Evolutionary conservation across 345 rosid genomes (phyloP).

Genomic region (Hibiscus trionum): DNA sequence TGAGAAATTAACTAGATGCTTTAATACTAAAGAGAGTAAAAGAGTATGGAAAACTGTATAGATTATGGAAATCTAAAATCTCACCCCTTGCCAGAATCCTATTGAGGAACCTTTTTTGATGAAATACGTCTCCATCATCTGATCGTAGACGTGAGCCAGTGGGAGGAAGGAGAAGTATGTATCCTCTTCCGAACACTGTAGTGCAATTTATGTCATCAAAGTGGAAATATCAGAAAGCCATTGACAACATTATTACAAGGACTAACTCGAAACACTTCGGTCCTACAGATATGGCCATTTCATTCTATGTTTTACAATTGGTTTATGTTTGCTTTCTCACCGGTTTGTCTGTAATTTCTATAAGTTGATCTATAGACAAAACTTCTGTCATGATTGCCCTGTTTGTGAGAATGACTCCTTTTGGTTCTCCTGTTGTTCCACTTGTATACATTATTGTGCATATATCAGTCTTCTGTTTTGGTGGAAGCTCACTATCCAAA

Average conservation of each 20-base stretch:
- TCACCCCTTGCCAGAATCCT: slow-evolving; percentile 92
- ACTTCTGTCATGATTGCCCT: slow-evolving; percentile 62
- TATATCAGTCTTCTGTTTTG: slow-evolving; percentile 53
- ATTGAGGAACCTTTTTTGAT: slow-evolving; percentile 66
- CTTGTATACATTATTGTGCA: slow-evolving; percentile 96
- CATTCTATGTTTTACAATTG: too few relatives aligned
- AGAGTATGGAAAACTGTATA: background rate
- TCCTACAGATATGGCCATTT: too few relatives aligned
- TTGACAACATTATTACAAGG: too few relatives aligned
- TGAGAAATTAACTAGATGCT: background rate
- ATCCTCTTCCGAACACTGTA: slow-evolving; percentile 68
- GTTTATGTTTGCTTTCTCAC: slow-evolving; percentile 25
- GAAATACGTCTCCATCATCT: slow-evolving; percentile 71
- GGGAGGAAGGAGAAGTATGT: slow-evolving; percentile 90
- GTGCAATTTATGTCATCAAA: background rate
- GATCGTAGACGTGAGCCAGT: slow-evolving; percentile 89
- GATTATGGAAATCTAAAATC: slow-evolving; percentile 11
- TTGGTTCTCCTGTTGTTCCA: slow-evolving; percentile 98
- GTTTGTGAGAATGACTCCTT: slow-evolving; percentile 75
- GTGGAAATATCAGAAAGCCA: background rate
- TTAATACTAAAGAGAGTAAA: background rate
- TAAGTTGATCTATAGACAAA: slow-evolving; percentile 62
- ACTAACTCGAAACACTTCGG: too few relatives aligned
- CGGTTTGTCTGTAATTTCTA: slow-evolving; percentile 51
- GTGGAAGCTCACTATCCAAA: slow-evolving; percentile 51